Conservation (phyloP, 1,284 basidiomycete genomes). For the Marasmius oreades region DNA sequence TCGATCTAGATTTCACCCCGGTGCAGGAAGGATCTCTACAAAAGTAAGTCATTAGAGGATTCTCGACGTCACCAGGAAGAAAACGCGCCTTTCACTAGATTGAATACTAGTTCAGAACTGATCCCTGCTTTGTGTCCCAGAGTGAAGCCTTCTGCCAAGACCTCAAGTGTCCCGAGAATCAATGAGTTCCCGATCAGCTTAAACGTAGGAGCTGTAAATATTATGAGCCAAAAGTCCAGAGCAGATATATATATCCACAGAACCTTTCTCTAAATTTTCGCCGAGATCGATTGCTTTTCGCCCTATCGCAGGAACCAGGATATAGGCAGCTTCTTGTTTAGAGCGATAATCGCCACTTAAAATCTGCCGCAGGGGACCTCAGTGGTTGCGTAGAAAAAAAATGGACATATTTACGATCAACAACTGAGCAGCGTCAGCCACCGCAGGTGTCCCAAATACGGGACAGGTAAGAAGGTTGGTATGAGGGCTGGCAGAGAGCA, state of each 20-base stretch:
- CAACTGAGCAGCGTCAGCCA: conserved; percentile 69
- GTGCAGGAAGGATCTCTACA: conserved; percentile 58
- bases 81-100: conserved; percentile 51
- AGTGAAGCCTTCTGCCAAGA: conserved; percentile 80
- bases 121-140: conserved; percentile 85
- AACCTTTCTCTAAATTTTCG: conserved; percentile 76
- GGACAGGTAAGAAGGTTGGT: conserved; percentile 75
- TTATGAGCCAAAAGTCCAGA: not conserved
- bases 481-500: conserved; percentile 60
- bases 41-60: conserved; percentile 13
- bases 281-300: conserved; percentile 74
- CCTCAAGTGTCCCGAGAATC: conserved; percentile 69
- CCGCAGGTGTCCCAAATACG: conserved; percentile 73
- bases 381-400: not conserved
- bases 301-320: conserved; percentile 77
- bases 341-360: conserved; percentile 83
- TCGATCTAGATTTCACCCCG: conserved; percentile 35
- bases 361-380: conserved; percentile 23
- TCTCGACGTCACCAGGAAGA: conserved; percentile 5
- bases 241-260: not conserved
- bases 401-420: conserved; percentile 37
- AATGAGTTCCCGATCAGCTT: conserved; percentile 79
- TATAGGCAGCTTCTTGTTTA: conserved; percentile 77
- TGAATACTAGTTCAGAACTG: conserved; percentile 54
- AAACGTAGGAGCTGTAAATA: conserved; percentile 59